These are phyloP conservation scores for Akebia trifoliata DNA, from an alignment of 164 flowering plant species.

Conservation along the genomic window DNA sequence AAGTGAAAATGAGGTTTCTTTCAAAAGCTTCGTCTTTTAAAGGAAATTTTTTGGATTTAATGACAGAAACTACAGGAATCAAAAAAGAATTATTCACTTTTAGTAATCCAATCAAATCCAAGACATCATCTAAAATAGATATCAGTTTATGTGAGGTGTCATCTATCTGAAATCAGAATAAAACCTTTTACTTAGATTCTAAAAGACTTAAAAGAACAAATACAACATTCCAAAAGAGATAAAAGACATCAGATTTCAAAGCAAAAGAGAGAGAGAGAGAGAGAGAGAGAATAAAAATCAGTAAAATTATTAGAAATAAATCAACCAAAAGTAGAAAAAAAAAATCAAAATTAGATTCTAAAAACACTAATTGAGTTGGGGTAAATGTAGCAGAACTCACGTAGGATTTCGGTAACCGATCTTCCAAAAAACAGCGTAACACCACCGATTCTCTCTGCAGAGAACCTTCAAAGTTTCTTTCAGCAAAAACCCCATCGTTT, in stretches of 20 bases:
- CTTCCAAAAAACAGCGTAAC: conserved; percentile 94
- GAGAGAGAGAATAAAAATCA: conserved; percentile 6
- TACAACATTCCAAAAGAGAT: conserved; percentile 44
- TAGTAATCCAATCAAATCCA: too few relatives aligned
- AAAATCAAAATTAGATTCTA: too few relatives aligned
- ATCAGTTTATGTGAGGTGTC: conserved; percentile 3
- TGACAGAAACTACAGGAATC: too few relatives aligned
- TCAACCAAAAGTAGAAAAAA: too few relatives aligned
- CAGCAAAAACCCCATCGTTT: conserved; percentile 49
- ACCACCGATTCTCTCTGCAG: conserved; percentile 69
- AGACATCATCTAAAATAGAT: conserved; percentile 7
- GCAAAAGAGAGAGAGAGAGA: conserved; percentile 9
- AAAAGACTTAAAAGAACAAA: conserved; percentile 40
- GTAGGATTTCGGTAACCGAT: conserved; percentile 64
- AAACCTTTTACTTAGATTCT: conserved; percentile 36
- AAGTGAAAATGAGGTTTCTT: too few relatives aligned
- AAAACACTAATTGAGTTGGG: too few relatives aligned
- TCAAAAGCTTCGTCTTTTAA: conserved; percentile 8
- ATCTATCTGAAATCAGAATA: too few relatives aligned
- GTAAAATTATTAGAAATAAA: conserved; percentile 18
- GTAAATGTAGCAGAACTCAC: conserved; percentile 34
- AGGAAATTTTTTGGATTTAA: too few relatives aligned
- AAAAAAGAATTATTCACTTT: too few relatives aligned
- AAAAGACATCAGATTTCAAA: conserved; percentile 17
- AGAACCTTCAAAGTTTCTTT: conserved; percentile 65